Percentiles rank a stretch among this genome's conserved stretches.
Conservation (phyloP, 106 monocot genomes). For the Dendrobium officinale region DNA sequence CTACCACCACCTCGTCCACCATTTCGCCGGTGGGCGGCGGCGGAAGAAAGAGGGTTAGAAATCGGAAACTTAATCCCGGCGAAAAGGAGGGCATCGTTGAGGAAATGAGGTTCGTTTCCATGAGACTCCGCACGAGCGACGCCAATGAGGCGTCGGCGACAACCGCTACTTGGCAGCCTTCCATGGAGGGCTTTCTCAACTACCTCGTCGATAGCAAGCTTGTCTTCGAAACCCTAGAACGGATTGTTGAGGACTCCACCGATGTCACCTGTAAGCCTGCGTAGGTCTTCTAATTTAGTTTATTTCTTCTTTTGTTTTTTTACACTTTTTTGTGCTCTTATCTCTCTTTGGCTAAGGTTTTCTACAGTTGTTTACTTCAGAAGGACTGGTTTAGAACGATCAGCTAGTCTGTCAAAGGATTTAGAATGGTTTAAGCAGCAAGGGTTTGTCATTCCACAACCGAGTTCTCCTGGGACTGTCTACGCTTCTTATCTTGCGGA, state of each 20-base stretch:
- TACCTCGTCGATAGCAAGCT: slow-evolving; percentile 88
- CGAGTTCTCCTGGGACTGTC: slow-evolving; percentile 54
- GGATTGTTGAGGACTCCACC: slow-evolving; percentile 66
- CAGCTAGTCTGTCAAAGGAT: slow-evolving; percentile 51
- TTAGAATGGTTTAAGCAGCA: slow-evolving; percentile 57
- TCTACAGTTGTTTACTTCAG: slow-evolving; percentile 76
- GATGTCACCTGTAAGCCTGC: slow-evolving; percentile 74
- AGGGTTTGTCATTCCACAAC: slow-evolving; percentile 54
- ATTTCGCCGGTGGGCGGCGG: slow-evolving; percentile 5
- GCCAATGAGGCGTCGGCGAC: not conserved
- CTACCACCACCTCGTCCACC: not conserved
- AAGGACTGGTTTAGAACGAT: slow-evolving; percentile 77
- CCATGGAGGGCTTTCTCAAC: slow-evolving; percentile 75
- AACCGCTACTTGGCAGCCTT: slow-evolving; percentile 48
- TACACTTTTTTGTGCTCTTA: not conserved
- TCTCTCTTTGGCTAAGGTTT: not conserved
- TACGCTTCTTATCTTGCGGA: slow-evolving; percentile 70
- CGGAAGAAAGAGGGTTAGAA: slow-evolving; percentile 45
- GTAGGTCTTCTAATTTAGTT: too few species aligned
- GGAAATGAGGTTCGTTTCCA: slow-evolving; percentile 98
- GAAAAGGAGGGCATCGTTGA: slow-evolving; percentile 75
- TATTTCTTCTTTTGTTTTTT: too few species aligned
- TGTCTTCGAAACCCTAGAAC: slow-evolving; percentile 76
- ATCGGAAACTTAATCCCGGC: slow-evolving; percentile 69
- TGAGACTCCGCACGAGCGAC: slow-evolving; percentile 46